phyloP scores from a whole-genome alignment of 495 filamentous ascomycete genomes.

The Poronia punctata region DNA sequence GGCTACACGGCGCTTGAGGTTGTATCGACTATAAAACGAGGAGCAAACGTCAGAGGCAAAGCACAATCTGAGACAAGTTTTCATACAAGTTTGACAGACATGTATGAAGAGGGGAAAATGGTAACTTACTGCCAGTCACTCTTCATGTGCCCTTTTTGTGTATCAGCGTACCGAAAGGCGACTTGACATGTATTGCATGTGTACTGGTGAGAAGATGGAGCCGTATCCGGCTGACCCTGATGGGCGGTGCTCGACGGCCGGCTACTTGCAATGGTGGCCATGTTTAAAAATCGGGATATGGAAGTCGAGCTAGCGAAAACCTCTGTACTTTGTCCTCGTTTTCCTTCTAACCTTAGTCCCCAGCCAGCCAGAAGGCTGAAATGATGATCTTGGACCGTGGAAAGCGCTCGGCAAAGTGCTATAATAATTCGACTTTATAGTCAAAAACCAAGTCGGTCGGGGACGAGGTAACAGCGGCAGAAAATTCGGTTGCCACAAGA shows the following conservation, averaged over 20 bases:
- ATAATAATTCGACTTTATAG: too few species aligned
- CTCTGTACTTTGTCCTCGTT: too few species aligned
- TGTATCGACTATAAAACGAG: constrained; percentile 66
- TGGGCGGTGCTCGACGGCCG: constrained; percentile 26
- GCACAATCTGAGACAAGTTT: constrained; percentile 5
- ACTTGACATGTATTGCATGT: constrained; percentile 98
- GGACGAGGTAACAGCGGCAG: too few species aligned
- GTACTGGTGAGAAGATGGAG: constrained; percentile 65
- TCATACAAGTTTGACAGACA: too few species aligned
- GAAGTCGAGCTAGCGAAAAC: too few species aligned
- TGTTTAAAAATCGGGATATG: constrained; percentile 16
- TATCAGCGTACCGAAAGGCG: constrained; percentile 85
- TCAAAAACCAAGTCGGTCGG: too few species aligned
- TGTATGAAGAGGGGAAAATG: constrained; percentile 1
- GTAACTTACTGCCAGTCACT: constrained; percentile 91
- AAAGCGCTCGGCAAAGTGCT: too few species aligned
- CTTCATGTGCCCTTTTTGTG: constrained; percentile 94
- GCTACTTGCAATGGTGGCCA: constrained; percentile 49
- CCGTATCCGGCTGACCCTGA: constrained; percentile 25
- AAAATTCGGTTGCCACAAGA: too few species aligned
- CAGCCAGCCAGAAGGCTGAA: too few species aligned
- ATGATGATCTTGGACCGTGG: too few species aligned
- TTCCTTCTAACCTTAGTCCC: too few species aligned
- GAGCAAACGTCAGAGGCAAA: constrained; percentile 9
- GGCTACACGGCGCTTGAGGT: constrained; percentile 91